A percentile compares a stretch with the other conserved stretches of the same genome.
Evolutionary conservation across 768 basidiomycete species (phyloP).

Genomic region (Vararia minispora): DNA sequence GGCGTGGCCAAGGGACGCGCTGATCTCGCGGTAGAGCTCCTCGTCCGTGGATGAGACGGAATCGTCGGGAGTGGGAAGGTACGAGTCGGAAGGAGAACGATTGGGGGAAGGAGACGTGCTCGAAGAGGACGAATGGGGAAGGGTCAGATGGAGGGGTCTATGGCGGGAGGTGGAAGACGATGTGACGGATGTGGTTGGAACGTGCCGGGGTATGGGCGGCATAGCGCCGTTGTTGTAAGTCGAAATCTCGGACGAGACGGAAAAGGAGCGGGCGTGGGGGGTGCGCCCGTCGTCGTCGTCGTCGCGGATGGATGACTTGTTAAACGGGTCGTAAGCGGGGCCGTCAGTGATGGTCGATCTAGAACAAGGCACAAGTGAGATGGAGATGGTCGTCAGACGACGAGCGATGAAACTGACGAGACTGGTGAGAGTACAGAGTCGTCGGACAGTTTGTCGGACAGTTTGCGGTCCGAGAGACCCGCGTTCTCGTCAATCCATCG

Average conservation of each 20-base stretch:
- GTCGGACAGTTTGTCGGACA: too few species aligned
- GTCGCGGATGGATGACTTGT: too few species aligned
- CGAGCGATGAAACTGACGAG: too few species aligned
- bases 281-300: slow-evolving; percentile 1
- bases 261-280: slow-evolving; percentile 46
- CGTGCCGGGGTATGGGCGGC: too few species aligned
- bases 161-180: too few species aligned
- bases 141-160: slow-evolving; percentile 24
- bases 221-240: slow-evolving; percentile 27
- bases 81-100: slow-evolving; percentile 28
- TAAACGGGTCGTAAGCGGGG: too few species aligned
- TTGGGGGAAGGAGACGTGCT: slow-evolving; percentile 27
- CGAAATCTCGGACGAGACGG: slow-evolving; percentile 47
- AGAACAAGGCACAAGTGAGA: too few species aligned
- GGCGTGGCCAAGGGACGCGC: slow-evolving; percentile 23
- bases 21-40: slow-evolving; percentile 17
- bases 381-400: too few species aligned
- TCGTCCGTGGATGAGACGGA: slow-evolving; percentile 41
- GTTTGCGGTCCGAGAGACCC: slow-evolving; percentile 22
- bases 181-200: too few species aligned
- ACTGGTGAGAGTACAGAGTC: too few species aligned
- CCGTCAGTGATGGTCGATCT: too few species aligned
- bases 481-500: slow-evolving; percentile 60
- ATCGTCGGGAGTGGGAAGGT: slow-evolving; percentile 47
- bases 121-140: slow-evolving; percentile 39